These are phyloP conservation scores for Ophiorrhiza pumila DNA, from an alignment of 257 asterid species.

Conservation along the genomic window DNA sequence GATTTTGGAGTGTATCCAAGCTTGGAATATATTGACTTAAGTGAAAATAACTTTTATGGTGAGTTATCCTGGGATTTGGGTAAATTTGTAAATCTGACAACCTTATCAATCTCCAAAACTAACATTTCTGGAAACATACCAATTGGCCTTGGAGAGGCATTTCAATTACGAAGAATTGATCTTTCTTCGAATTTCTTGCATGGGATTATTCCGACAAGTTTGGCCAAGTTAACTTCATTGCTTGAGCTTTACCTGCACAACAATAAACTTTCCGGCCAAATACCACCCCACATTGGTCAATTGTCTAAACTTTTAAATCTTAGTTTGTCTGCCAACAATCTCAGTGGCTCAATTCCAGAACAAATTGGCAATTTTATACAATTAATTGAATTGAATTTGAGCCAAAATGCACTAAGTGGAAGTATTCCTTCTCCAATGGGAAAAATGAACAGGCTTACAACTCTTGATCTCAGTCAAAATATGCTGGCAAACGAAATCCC, in stretches of 20 bases:
- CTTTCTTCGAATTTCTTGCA: slow-evolving; percentile 25
- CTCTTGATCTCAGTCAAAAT: slow-evolving; percentile 38
- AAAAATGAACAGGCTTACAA: slow-evolving; percentile 13
- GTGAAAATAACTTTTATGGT: slow-evolving; percentile 28
- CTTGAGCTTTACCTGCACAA: slow-evolving; percentile 18
- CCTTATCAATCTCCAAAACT: slow-evolving; percentile 27
- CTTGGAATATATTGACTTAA: slow-evolving; percentile 27
- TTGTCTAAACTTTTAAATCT: slow-evolving; percentile 17
- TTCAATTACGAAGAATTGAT: slow-evolving; percentile 20
- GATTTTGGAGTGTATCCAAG: slow-evolving; percentile 30
- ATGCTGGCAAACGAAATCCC: not conserved
- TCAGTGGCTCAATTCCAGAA: slow-evolving; percentile 31
- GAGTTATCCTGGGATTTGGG: slow-evolving; percentile 30
- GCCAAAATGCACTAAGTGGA: slow-evolving; percentile 19
- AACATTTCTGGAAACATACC: slow-evolving; percentile 32
- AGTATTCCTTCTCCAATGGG: slow-evolving; percentile 31
- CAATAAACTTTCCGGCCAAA: slow-evolving; percentile 28
- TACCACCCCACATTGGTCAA: slow-evolving; percentile 21
- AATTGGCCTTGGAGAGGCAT: slow-evolving; percentile 14
- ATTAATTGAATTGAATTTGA: slow-evolving; percentile 23
- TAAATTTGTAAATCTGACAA: slow-evolving; percentile 10
- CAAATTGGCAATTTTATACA: slow-evolving; percentile 26
- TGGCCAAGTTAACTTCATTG: slow-evolving; percentile 20
- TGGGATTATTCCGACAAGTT: slow-evolving; percentile 30
- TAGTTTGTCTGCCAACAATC: too few relatives aligned